Evolutionary conservation across 1,284 basidiomycete genomes (phyloP), one percentile per base, ranked within the genome.

Genomic region (Tilletia setariae): DNA sequence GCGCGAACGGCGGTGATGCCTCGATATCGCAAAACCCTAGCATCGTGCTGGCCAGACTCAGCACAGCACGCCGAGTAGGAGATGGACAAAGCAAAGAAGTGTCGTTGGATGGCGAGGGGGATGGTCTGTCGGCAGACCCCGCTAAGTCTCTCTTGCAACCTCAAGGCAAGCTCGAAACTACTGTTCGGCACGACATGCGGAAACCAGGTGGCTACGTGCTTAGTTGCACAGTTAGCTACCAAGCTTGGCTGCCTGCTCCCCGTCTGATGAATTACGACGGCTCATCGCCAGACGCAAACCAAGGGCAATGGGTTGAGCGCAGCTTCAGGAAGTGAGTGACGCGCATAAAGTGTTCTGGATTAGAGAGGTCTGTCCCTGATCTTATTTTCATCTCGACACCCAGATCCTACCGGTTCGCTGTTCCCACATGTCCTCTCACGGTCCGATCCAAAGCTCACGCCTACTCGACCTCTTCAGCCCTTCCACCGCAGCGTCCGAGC

Each of bases 401-500:
- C 74, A 74, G 65, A 72, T 80, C 71, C 70, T 82, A 71, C 74
- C 79, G 74, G 69, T 81, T 70, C 46, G 35, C 61, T 11, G 68
- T 72, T 19, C 69, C 68, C 28, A 68, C 70, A 61, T 76, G 68
- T 51, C 75, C 64, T 66, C 77, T 82, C n/a, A 72, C 72, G 0
- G 79, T 83, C 1, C 70, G 78, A 4, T 81, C 81, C n/a, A 83
- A 83, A 62, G 75, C 77, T 2, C 79, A 81, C 46, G 70, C 71
- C 16, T 43, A 71, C n/a, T 64, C 70, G 2, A 23, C 51, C 13
- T 13, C 13, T 25, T 28, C 51, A 9, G 21, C 7, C 16, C 13
- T 28, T 13, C 51, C 51, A 53, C 6, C 28, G 28, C 51, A 21
- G 4, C 16, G 13, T 25, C 11, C 23, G 4, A 21, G 13, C 23